A percentile compares a stretch with the other conserved stretches of the same genome.
phyloP scores from a whole-genome alignment of 139 green algal species.

The Eudorina sp. region DNA sequence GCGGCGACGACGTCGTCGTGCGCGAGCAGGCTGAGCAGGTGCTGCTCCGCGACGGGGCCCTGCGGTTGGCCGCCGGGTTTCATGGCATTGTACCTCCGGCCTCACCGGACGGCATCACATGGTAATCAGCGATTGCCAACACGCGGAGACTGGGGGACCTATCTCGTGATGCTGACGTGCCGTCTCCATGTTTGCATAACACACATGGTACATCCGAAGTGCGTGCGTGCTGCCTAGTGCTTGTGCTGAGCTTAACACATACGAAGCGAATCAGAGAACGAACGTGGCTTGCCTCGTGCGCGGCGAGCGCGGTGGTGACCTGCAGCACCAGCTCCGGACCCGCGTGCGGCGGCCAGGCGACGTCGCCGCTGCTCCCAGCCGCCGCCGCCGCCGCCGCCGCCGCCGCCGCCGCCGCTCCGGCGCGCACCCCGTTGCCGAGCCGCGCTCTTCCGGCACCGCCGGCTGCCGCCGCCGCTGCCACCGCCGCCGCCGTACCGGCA shows the following conservation, averaged over 20 bases:
- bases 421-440: background rate
- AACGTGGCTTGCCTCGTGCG: background rate
- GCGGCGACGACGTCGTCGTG: constrained; percentile 30
- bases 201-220: no score
- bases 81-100: no score
- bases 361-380: no score
- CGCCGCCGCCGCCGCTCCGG: background rate
- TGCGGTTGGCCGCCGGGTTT: background rate
- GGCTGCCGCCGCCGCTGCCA: background rate
- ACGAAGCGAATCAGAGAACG: no score
- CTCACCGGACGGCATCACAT: no score
- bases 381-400: background rate
- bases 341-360: background rate
- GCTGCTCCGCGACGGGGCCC: constrained; percentile 6
- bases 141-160: no score
- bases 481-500: background rate
- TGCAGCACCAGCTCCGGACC: constrained; percentile 28
- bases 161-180: no score
- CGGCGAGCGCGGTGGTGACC: background rate
- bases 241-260: no score
- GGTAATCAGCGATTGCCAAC: no score
- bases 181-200: background rate
- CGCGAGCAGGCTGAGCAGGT: constrained; percentile 17
- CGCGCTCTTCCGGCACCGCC: background rate
- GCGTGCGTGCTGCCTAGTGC: no score